These are phyloP conservation scores for Camellia granthamiana DNA, from an alignment of 148 eudicot species.

Conservation along the genomic window DNA sequence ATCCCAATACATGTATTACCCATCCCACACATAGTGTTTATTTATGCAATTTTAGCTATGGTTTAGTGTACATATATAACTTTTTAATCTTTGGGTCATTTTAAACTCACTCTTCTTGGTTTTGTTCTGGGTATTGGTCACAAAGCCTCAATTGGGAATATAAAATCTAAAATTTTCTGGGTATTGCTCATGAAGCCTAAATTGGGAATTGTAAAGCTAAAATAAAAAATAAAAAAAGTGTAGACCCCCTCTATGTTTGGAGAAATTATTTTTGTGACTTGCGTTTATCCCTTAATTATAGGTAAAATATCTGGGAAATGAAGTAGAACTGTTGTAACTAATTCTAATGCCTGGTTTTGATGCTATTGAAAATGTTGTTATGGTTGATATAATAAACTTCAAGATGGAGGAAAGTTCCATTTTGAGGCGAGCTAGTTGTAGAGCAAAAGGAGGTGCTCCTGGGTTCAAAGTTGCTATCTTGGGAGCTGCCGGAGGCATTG, in stretches of 20 bases:
- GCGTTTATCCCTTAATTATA: not conserved
- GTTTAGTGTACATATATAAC: not conserved
- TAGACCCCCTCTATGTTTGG: too few species aligned
- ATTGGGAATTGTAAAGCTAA: too few species aligned
- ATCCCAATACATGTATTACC: not conserved
- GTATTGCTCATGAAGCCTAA: too few species aligned
- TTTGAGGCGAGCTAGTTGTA: constrained; percentile 55
- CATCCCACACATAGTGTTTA: too few species aligned
- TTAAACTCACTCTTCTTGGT: not conserved
- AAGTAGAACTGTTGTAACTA: not conserved
- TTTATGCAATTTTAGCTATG: not conserved
- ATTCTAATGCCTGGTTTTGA: not conserved
- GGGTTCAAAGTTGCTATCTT: constrained; percentile 93
- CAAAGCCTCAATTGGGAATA: not conserved
- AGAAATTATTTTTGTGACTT: not conserved
- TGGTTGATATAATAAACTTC: not conserved
- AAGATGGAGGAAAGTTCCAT: constrained; percentile 56
- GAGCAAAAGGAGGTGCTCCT: constrained; percentile 89
- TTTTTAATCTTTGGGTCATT: too few species aligned
- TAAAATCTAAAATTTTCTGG: too few species aligned
- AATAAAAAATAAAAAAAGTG: too few species aligned
- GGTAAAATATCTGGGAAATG: not conserved
- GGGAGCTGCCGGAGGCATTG: constrained; percentile 99
- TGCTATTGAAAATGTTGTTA: not conserved
- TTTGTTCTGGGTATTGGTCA: not conserved